A percentile compares a stretch with the other conserved stretches of the same genome.
These are phyloP conservation scores for Daldinia caldariorum DNA, from an alignment of 495 filamentous ascomycete genomes.

Conservation along the genomic window DNA sequence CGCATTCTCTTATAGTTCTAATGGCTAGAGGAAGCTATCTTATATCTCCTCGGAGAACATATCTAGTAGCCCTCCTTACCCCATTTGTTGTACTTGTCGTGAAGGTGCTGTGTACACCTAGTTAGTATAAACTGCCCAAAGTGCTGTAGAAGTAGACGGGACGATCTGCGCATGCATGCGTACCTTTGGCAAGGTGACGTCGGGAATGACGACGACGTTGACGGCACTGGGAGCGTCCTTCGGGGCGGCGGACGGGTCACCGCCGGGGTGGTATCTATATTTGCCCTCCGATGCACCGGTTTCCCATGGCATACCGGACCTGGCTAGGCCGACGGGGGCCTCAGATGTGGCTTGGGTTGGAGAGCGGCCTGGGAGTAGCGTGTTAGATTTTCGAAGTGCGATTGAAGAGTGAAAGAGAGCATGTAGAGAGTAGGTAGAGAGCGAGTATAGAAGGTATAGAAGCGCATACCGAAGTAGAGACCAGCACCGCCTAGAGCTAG, in stretches of 20 bases:
- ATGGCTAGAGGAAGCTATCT: background rate
- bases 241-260: conserved; percentile 75
- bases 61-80: conserved; percentile 81
- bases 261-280: conserved; percentile 93
- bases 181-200: conserved; percentile 93
- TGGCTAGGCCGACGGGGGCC: conserved; percentile 74
- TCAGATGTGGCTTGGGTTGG: conserved; percentile 89
- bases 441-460: no score
- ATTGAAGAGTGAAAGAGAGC: background rate
- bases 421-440: conserved; percentile 8
- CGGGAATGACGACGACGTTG: conserved; percentile 91
- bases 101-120: conserved; percentile 69
- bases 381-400: conserved; percentile 14
- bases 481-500: conserved; percentile 86
- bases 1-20: conserved; percentile 6
- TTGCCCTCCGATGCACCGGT: conserved; percentile 70
- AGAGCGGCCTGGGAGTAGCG: conserved; percentile 70
- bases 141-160: background rate
- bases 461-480: conserved; percentile 76
- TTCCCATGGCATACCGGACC: conserved; percentile 90
- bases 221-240: conserved; percentile 93
- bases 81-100: conserved; percentile 98
- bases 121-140: conserved; percentile 35
- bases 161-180: background rate
- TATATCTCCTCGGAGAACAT: background rate